Conservation (phyloP, 2,329 filamentous ascomycete genomes). For the Colletotrichum sp. region DNA sequence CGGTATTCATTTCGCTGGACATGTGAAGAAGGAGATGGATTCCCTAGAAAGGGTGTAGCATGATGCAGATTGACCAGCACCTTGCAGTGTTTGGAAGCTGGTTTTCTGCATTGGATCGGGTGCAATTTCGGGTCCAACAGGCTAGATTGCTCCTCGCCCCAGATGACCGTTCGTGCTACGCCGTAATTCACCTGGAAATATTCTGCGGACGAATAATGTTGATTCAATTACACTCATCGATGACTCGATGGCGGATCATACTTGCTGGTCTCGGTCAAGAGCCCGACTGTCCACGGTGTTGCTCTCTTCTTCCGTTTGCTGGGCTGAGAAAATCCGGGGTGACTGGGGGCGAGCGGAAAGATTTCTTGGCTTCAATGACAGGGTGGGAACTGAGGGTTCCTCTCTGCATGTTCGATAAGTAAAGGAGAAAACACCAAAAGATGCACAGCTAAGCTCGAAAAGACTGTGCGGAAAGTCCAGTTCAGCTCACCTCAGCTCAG, state of each 20-base stretch:
- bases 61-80: not conserved
- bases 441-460: not conserved
- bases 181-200: not conserved
- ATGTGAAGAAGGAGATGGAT: slow-evolving; percentile 14
- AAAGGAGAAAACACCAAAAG: not conserved
- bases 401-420: not conserved
- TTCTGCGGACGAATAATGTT: not conserved
- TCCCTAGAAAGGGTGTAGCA: not conserved
- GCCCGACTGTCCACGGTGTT: not conserved
- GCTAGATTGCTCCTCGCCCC: not conserved
- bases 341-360: not conserved
- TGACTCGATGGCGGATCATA: not conserved
- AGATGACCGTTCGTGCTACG: not conserved
- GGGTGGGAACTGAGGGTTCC: not conserved
- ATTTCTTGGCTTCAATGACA: not conserved
- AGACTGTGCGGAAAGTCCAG: not conserved
- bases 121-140: not conserved
- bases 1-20: not conserved
- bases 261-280: not conserved
- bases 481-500: not conserved
- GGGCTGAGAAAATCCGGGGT: not conserved
- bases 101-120: not conserved
- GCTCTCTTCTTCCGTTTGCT: not conserved
- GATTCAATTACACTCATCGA: not conserved
- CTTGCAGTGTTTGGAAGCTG: not conserved